Evolutionary conservation across 75 land plant genomes (phyloP).

Genomic region (Sequoiadendron giganteum): DNA sequence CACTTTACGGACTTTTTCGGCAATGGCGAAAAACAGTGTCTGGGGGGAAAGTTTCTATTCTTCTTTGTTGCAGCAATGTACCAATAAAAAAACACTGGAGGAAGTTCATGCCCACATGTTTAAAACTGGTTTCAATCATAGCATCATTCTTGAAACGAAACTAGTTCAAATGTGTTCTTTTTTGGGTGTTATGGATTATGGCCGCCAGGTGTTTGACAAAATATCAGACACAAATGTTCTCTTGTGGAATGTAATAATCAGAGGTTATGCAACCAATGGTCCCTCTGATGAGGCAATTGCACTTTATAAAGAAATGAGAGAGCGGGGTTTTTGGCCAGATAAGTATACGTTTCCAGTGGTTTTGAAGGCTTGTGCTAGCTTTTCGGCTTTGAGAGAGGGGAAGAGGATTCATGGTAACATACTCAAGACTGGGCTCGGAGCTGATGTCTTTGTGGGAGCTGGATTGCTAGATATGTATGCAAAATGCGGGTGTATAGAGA

Average conservation of each 20-base stretch:
- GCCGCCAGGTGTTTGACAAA: not conserved
- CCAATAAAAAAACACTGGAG: not conserved
- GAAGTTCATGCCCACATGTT: constrained; percentile 13
- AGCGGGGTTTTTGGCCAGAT: constrained; percentile 24
- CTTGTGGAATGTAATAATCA: constrained; percentile 42
- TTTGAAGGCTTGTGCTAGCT: constrained; percentile 42
- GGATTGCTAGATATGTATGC: constrained; percentile 45
- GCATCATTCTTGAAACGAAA: not conserved
- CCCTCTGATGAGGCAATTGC: constrained; percentile 17
- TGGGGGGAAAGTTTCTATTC: not conserved
- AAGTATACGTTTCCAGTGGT: constrained; percentile 48
- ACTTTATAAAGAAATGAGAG: constrained; percentile 27
- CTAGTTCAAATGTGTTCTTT: not conserved
- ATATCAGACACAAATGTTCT: constrained; percentile 24
- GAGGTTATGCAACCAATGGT: constrained; percentile 29
- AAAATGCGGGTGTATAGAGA: constrained; percentile 25
- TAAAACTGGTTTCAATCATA: not conserved
- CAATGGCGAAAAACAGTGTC: not conserved
- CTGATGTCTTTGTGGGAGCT: constrained; percentile 24
- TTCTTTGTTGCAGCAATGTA: not conserved
- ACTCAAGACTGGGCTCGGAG: constrained; percentile 16
- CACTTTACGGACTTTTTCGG: too few species aligned
- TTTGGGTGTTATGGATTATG: constrained; percentile 1
- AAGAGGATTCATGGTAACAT: constrained; percentile 21
- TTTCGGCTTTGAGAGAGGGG: constrained; percentile 17